These are phyloP conservation scores for Leersia perrieri DNA, from an alignment of 176 grass and related monocot species.

Conservation along the genomic window DNA sequence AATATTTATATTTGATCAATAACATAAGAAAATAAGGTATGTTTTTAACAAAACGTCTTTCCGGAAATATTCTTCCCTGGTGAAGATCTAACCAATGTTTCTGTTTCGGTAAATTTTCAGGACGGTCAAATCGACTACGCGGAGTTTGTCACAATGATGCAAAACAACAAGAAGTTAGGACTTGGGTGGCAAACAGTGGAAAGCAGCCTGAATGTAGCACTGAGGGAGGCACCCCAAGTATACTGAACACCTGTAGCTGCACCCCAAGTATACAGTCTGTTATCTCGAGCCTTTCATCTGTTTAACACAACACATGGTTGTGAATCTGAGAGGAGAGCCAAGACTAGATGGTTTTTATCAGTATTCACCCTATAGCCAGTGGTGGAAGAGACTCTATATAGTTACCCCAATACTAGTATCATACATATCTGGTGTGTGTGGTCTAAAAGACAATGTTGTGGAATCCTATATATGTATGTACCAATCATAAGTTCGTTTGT, in stretches of 20 bases:
- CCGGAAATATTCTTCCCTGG: not conserved
- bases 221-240: conserved; percentile 42
- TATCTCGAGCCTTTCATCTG: not conserved
- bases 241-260: conserved; percentile 13
- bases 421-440: not conserved
- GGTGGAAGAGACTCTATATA: not conserved
- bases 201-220: conserved; percentile 41
- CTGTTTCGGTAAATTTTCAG: conserved; percentile 25
- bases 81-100: not conserved
- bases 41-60: not conserved
- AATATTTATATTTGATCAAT: not conserved
- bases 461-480: not conserved
- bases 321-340: not conserved
- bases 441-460: not conserved
- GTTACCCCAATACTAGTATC: not conserved
- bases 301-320: not conserved
- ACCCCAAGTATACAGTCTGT: conserved; percentile 3
- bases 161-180: conserved; percentile 33
- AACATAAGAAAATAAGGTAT: not conserved
- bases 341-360: not conserved
- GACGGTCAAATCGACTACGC: conserved; percentile 52
- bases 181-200: conserved; percentile 36
- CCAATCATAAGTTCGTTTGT: conserved; percentile 3
- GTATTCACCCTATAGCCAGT: not conserved
- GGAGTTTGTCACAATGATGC: conserved; percentile 61